Evolutionary conservation across 2,329 filamentous ascomycete genomes (phyloP), one percentile per base, ranked within the genome.

Genomic region (Leptodontidium sp.): DNA sequence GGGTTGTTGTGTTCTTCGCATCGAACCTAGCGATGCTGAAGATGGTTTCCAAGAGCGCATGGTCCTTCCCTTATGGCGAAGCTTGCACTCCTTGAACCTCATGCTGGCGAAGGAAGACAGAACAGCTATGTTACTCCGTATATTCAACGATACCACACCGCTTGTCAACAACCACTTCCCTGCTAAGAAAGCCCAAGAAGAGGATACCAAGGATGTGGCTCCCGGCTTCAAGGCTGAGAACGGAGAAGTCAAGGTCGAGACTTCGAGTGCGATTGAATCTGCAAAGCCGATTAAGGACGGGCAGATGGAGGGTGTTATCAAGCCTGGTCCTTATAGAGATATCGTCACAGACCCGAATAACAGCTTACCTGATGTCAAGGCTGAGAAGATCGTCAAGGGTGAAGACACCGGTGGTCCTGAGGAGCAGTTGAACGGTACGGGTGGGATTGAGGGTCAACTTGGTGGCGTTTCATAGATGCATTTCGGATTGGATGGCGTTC

Each of bases 51-150:
- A 82, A 29, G 95, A 98, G 83, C 85, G 88, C 32, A 93, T 98
- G 88, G 92, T 95, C 1, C 86, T 99, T 21, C 96, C 96, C 3
- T 84, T 99, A 35, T 99, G 96, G 96, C 91, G 97, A 81, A 97
- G 94, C 78, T 87, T 97, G 70, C 90, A 94, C 75, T 95, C 92
- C 24, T 85, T 98, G 68, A 99, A 99, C 80, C 87, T 99, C 65
- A 99, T 99, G 96, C 85, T 99, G 77, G 95, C 96, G 61, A 99
- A 99, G 84, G 96, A 99, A 80, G 96, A 99, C 73, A 89, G 96
- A 17, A 91, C 90, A 29, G 96, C 96, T 0, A 97, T 98, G 93
- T 83, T 98, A 74, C 84, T 98, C 72, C 87, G 96, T 26, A 85
- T 99, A 70, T 99, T 91, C 83, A 97, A 98, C 78, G 95, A 98